Percentiles rank a stretch among this genome's conserved stretches.
Evolutionary conservation across 2,329 filamentous ascomycete genomes (phyloP).

Genomic region (Alternaria rosae): DNA sequence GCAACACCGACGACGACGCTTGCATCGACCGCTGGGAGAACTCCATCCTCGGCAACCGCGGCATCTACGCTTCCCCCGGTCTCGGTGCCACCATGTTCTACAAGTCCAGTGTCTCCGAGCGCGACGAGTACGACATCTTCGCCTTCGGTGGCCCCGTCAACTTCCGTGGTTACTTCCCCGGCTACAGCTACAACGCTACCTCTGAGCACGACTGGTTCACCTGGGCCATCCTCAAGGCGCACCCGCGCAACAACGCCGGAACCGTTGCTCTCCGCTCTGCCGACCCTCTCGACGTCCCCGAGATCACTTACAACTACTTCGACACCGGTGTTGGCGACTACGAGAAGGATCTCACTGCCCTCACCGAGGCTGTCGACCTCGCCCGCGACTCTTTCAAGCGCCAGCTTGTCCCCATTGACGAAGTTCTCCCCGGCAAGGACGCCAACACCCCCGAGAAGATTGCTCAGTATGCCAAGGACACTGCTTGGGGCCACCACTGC

Average conservation of each 20-base stretch:
- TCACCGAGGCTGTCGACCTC: conserved; percentile 62
- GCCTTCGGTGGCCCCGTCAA: conserved; percentile 63
- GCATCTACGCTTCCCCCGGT: conserved; percentile 59
- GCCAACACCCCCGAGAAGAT: conserved; percentile 48
- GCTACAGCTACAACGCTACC: conserved; percentile 62
- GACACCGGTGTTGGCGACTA: conserved; percentile 64
- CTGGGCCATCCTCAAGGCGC: conserved; percentile 66
- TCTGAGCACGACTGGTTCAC: conserved; percentile 57
- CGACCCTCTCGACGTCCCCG: conserved; percentile 69
- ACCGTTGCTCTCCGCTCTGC: conserved; percentile 67
- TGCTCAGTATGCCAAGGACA: conserved; percentile 40
- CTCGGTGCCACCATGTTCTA: conserved; percentile 60
- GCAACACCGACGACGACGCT: conserved; percentile 51
- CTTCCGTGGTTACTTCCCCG: conserved; percentile 65
- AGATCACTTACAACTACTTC: conserved; percentile 59
- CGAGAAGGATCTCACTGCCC: conserved; percentile 63
- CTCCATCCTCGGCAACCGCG: conserved; percentile 54
- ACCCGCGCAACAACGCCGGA: conserved; percentile 68
- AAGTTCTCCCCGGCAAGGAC: conserved; percentile 58
- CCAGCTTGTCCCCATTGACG: conserved; percentile 48
- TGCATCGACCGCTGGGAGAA: conserved; percentile 56
- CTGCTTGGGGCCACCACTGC: conserved; percentile 61
- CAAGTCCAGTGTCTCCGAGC: conserved; percentile 53
- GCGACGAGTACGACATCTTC: conserved; percentile 62
- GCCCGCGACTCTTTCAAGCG: conserved; percentile 54